phyloP scores from a whole-genome alignment of 2,329 filamentous ascomycete species.

The Fusarium sp. region DNA sequence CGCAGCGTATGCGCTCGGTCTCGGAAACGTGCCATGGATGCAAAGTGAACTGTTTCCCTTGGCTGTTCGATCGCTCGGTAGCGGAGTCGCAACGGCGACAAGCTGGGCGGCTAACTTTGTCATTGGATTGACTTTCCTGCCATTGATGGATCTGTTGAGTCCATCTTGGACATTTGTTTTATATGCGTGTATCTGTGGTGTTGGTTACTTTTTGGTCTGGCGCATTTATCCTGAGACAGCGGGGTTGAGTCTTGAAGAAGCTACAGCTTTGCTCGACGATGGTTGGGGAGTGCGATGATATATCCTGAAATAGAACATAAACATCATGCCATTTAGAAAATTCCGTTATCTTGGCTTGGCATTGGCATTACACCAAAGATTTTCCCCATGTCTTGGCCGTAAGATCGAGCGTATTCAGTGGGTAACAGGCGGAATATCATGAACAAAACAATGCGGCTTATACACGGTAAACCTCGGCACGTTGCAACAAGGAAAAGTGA shows the following conservation, averaged over 20 bases:
- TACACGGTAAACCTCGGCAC: slow-evolving; percentile 34
- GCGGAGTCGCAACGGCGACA: slow-evolving; percentile 80
- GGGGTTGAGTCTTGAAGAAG: slow-evolving; percentile 84
- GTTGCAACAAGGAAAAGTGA: background rate
- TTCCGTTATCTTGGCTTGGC: background rate
- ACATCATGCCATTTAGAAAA: background rate
- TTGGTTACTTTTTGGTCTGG: slow-evolving; percentile 77
- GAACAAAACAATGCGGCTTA: slow-evolving; percentile 20
- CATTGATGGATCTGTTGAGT: slow-evolving; percentile 82
- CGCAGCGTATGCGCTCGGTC: slow-evolving; percentile 84
- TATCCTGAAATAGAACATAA: slow-evolving; percentile 2
- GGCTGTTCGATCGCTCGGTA: slow-evolving; percentile 78
- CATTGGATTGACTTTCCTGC: slow-evolving; percentile 87
- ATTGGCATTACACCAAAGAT: slow-evolving; percentile 11
- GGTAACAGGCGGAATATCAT: slow-evolving; percentile 5
- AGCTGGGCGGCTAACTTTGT: slow-evolving; percentile 91
- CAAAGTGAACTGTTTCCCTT: slow-evolving; percentile 92
- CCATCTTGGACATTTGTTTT: slow-evolving; percentile 82
- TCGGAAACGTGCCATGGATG: slow-evolving; percentile 97
- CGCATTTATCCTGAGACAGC: slow-evolving; percentile 87
- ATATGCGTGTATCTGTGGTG: slow-evolving; percentile 79
- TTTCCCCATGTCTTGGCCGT: slow-evolving; percentile 6
- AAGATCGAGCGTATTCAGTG: slow-evolving; percentile 25
- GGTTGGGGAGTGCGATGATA: slow-evolving; percentile 76
- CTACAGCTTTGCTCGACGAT: slow-evolving; percentile 75